Percentiles rank a stretch among this genome's conserved stretches.
Conservation (phyloP, 257 asterid genomes). For the Forsythia viridissima region DNA sequence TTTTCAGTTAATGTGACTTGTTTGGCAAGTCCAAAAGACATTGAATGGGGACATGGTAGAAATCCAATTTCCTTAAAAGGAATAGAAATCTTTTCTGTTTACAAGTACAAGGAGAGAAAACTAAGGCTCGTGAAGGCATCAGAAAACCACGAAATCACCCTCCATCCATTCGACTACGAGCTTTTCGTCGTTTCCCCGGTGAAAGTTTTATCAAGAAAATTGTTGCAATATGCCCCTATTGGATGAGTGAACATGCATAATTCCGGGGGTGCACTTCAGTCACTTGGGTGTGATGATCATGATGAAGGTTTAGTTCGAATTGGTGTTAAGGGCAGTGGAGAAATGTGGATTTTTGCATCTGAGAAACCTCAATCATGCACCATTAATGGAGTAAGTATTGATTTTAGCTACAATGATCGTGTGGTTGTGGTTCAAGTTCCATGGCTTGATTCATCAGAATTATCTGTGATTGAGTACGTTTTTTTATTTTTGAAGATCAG, state of each 20-base stretch:
- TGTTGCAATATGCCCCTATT: constrained; percentile 42
- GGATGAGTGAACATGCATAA: constrained; percentile 52
- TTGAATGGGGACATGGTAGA: constrained; percentile 46
- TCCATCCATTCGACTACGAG: constrained; percentile 41
- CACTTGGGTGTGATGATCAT: constrained; percentile 11
- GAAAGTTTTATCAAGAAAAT: constrained; percentile 15
- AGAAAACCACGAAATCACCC: constrained; percentile 18
- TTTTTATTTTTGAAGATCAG: constrained; percentile 25
- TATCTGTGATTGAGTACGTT: constrained; percentile 19
- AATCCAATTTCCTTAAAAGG: constrained; percentile 26
- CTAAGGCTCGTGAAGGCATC: constrained; percentile 33
- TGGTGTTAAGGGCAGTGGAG: constrained; percentile 34
- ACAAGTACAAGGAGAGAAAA: constrained; percentile 33
- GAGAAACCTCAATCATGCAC: constrained; percentile 25
- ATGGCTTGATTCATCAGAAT: constrained; percentile 24
- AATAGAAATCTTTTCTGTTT: constrained; percentile 32
- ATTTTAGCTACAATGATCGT: constrained; percentile 22
- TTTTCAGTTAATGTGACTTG: constrained; percentile 23
- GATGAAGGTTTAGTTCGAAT: constrained; percentile 17
- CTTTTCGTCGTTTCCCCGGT: constrained; percentile 36
- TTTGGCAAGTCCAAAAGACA: constrained; percentile 25
- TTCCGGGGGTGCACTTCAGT: constrained; percentile 37
- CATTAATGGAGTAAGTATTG: constrained; percentile 20
- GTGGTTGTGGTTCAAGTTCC: constrained; percentile 36
- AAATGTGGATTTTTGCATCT: constrained; percentile 37